phyloP scores from a whole-genome alignment of 1,284 basidiomycete species.

The Sphagnurus paluster region DNA sequence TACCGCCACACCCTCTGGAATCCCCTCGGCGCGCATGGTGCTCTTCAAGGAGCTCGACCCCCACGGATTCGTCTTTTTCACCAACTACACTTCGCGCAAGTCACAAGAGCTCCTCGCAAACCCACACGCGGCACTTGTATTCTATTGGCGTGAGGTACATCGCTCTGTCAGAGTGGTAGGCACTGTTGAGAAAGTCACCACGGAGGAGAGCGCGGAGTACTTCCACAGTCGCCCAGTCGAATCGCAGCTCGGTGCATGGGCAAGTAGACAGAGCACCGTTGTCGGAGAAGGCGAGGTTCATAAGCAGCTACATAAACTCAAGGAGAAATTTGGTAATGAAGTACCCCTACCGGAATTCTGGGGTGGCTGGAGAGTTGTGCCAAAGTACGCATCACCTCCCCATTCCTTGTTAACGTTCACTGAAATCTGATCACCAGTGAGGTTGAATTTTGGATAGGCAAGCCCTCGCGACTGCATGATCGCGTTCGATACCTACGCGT shows the following conservation, averaged over 20 bases:
- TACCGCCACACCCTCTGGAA: constrained; percentile 69
- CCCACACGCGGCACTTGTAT: constrained; percentile 79
- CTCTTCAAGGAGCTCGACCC: constrained; percentile 89
- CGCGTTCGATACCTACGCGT: constrained; percentile 77
- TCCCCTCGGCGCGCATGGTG: constrained; percentile 88
- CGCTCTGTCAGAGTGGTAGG: constrained; percentile 87
- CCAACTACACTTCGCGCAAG: constrained; percentile 95
- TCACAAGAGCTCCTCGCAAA: constrained; percentile 78
- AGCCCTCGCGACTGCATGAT: constrained; percentile 88
- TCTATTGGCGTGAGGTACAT: constrained; percentile 91
- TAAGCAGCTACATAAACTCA: constrained; percentile 58
- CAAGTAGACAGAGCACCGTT: constrained; percentile 82
- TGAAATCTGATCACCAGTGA: constrained; percentile 37
- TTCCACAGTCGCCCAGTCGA: constrained; percentile 84
- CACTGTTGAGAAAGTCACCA: constrained; percentile 73
- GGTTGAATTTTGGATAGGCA: constrained; percentile 93
- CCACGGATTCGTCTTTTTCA: constrained; percentile 92
- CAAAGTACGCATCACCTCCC: constrained; percentile 45
- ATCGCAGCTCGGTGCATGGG: constrained; percentile 90
- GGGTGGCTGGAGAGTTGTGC: constrained; percentile 95
- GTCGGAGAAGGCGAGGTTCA: constrained; percentile 75
- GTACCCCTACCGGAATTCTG: constrained; percentile 90
- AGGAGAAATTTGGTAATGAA: constrained; percentile 61
- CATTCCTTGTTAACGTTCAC: neutral
- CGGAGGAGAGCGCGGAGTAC: constrained; percentile 80